Base-by-base conservation (phyloP, 2,329 filamentous ascomycete species). In the Penicillium nordicum region DNA sequence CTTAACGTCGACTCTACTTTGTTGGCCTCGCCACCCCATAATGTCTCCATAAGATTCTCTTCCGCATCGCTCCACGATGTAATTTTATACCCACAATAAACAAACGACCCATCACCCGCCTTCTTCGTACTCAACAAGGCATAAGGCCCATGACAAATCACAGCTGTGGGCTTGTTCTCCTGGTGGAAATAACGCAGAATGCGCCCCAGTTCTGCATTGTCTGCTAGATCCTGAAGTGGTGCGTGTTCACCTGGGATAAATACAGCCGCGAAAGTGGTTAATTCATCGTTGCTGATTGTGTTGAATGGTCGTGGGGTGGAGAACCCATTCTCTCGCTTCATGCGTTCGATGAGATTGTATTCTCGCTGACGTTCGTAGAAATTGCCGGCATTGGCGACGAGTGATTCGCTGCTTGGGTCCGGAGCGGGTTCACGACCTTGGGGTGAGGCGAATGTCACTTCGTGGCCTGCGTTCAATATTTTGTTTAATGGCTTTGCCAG, bases 201-300 rank as follows among this genome's bases (percentile, higher is more conserved):
- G 4, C 76, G 69, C 0, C 77, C 78, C 7, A 79, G 65, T 2
- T 79, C 76, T 3, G 67, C 53, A 53, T 79, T 69, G 16, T 70
- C 71, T 0, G 77, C 76, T 0, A 80, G 61, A 60, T 79, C 77
- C 1, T 63, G 57, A 37, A 80, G 61, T 4, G 78, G 77, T 12
- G 76, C 77, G 54, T 80, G 77, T 1, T 77, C 77, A 1, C 77
- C 77, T 0, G 78, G 78, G 16, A 80, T 75, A 50, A 79, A 78
- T 0, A 79, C 64, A 1, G 77, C 77, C 0, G 63, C 68, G 42
- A 74, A 80, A 0, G 61, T 60, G 29, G 70, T 58, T 41, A 80
- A 55, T 52, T 79, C 76, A 0, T 72, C 69, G 34, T 79, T 72
- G n/a, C 60, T 67, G 34, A 79, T 75, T 18, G 71, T 67, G 5